Evolutionary conservation across 805 yeast species (phyloP).

Genomic region (Grigorovia transvaalensis): DNA sequence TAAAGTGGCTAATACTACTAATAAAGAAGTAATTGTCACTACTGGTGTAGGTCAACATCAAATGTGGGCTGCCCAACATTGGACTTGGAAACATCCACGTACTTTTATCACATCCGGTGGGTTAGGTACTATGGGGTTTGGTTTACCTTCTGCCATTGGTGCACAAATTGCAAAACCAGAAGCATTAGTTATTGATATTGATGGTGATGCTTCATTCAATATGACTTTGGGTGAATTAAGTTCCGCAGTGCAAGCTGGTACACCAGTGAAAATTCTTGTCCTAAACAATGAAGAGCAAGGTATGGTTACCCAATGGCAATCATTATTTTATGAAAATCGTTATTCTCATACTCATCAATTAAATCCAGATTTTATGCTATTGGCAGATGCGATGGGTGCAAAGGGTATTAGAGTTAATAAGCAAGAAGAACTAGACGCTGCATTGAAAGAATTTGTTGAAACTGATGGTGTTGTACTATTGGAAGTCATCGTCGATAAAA

Average conservation of each 20-base stretch:
- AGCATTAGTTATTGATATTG: conserved; percentile 89
- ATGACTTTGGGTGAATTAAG: conserved; percentile 92
- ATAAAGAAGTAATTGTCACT: conserved; percentile 76
- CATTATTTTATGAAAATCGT: conserved; percentile 91
- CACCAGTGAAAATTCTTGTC: conserved; percentile 83
- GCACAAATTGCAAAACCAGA: conserved; percentile 96
- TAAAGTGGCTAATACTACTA: conserved; percentile 44
- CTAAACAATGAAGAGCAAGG: conserved; percentile 98
- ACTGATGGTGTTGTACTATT: conserved; percentile 77
- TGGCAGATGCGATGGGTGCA: conserved; percentile 91
- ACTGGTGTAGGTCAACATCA: conserved; percentile 99
- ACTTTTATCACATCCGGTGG: conserved; percentile 97
- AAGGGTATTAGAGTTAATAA: conserved; percentile 65
- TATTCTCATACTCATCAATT: conserved; percentile 96
- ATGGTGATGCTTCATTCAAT: conserved; percentile 98
- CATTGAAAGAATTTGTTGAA: conserved; percentile 59
- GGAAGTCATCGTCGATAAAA: conserved; percentile 82
- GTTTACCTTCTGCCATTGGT: conserved; percentile 96
- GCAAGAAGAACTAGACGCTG: conserved; percentile 53
- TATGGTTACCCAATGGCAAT: conserved; percentile 99
- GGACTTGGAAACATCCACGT: conserved; percentile 88
- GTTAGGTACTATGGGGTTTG: conserved; percentile 97
- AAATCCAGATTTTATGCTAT: conserved; percentile 86
- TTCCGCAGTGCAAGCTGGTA: conserved; percentile 86
- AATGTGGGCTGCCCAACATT: conserved; percentile 99